Evolutionary conservation across 2,329 filamentous ascomycete species (phyloP), one percentile per base, ranked within the genome.

Genomic region (Pyrenochaeta sp.): DNA sequence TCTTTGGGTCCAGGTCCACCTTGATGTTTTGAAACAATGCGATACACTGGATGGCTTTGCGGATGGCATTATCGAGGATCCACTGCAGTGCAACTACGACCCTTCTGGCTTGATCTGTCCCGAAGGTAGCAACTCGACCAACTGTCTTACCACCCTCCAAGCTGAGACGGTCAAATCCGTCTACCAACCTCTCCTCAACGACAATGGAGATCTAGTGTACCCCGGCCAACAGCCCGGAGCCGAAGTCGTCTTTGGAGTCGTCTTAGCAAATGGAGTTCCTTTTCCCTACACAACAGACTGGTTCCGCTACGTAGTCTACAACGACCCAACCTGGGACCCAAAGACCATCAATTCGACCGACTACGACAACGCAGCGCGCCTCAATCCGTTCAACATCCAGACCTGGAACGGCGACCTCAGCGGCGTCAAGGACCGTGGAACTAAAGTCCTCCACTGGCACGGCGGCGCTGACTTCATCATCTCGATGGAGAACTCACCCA

Each of bases 201-300:
- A 71, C 5, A 69, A 80, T 37, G 83, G 83, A 44, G 72, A 75
- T 4, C 69, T 85, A 1, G 76, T 84, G 15, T 85, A 81, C 66
- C 83, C 84, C 1, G 76, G 79, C n/a, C 79, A 85, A 68, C 79
- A 83, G 49, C 83, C 81, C 6, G 83, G 83, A 15, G 77, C 78
- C 13, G 81, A 83, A 62, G 61, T 79, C 7, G 61, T 73, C 7
- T 78, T 79, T 4, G 74, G 77, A 22, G 59, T 61, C 0, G 65
- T 72, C 8, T 62, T 81, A 10, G 79, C 82, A 50, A 75, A 69
- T 40, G 81, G 81, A 57, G 30, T 54, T 3, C 73, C 80, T 1
- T 83, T 82, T 63, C 61, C 66, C 2, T 82, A 81, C 60, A 79
- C 79, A 3, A 66, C 68, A 8, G 81, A 84, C 65, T 85, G 81